These are phyloP conservation scores for Hortiboletus flavorubellus DNA, from an alignment of 768 basidiomycete species.

Conservation along the genomic window DNA sequence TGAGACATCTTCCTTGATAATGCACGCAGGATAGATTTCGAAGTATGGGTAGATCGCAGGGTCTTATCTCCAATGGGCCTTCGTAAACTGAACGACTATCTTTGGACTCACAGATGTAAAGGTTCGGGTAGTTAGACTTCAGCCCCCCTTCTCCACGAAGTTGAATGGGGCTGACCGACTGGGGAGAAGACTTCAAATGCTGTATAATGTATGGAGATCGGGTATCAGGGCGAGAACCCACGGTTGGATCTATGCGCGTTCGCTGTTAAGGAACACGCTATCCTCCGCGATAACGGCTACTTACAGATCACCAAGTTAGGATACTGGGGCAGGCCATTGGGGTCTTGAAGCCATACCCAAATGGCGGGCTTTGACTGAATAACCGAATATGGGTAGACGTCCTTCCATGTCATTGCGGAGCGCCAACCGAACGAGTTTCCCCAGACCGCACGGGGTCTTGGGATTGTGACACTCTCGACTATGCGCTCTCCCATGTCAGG, in stretches of 20 bases:
- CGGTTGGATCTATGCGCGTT: conserved; percentile 32
- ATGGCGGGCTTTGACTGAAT: background rate
- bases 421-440: conserved; percentile 26
- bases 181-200: background rate
- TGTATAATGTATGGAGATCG: conserved; percentile 23
- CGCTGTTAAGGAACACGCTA: background rate
- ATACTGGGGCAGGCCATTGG: conserved; percentile 17
- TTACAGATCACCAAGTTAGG: conserved; percentile 31
- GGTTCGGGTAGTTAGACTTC: conserved; percentile 8
- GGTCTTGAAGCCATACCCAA: conserved; percentile 5
- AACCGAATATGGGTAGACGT: conserved; percentile 17
- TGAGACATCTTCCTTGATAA: background rate
- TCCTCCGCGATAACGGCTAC: conserved; percentile 1
- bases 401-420: conserved; percentile 19
- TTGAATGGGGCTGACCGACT: conserved; percentile 1
- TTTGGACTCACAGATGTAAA: conserved; percentile 20
- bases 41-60: conserved; percentile 39
- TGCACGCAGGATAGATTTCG: conserved; percentile 37
- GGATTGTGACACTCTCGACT: conserved; percentile 14
- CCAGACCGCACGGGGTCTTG: conserved; percentile 14
- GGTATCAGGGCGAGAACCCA: conserved; percentile 34
- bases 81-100: background rate
- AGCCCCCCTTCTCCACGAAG: conserved; percentile 10
- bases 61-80: conserved; percentile 29
- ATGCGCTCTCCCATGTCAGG: conserved; percentile 58